Percentiles rank a stretch among this genome's conserved stretches.
These are phyloP conservation scores for Mycena capillaripes DNA, from an alignment of 768 basidiomycete genomes.

Conservation along the genomic window DNA sequence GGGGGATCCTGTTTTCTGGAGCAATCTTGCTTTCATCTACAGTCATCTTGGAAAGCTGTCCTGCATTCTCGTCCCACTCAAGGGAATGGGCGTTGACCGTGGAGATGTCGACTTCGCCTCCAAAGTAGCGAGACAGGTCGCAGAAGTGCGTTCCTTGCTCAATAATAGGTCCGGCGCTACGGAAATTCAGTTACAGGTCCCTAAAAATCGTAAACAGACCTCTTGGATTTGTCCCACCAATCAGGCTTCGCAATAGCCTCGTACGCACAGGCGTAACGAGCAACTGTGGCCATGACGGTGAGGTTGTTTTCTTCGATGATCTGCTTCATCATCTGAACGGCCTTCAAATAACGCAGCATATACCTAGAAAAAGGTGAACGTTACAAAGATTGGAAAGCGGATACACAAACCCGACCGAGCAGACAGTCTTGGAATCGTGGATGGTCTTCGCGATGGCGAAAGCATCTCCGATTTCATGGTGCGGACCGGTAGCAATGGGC, in stretches of 20 bases:
- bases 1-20: slow-evolving; percentile 92
- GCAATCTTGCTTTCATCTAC: slow-evolving; percentile 90
- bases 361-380: slow-evolving; percentile 62
- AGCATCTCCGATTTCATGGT: slow-evolving; percentile 74
- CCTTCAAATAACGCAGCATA: slow-evolving; percentile 95
- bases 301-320: slow-evolving; percentile 96
- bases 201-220: slow-evolving; percentile 51
- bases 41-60: slow-evolving; percentile 81
- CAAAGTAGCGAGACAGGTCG: slow-evolving; percentile 97
- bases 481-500: slow-evolving; percentile 88
- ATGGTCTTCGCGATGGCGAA: slow-evolving; percentile 83
- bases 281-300: slow-evolving; percentile 95
- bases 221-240: slow-evolving; percentile 96
- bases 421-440: slow-evolving; percentile 77
- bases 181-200: slow-evolving; percentile 20
- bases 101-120: slow-evolving; percentile 92
- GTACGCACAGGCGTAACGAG: slow-evolving; percentile 93
- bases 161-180: slow-evolving; percentile 83
- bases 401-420: slow-evolving; percentile 84
- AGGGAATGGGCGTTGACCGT: slow-evolving; percentile 88
- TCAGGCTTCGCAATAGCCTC: slow-evolving; percentile 84
- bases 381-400: background rate
- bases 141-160: slow-evolving; percentile 98
- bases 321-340: slow-evolving; percentile 96
- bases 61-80: slow-evolving; percentile 93